Evolutionary conservation across 441 rosid genomes (phyloP).

Genomic region (Bocquillonia castaneifolia): DNA sequence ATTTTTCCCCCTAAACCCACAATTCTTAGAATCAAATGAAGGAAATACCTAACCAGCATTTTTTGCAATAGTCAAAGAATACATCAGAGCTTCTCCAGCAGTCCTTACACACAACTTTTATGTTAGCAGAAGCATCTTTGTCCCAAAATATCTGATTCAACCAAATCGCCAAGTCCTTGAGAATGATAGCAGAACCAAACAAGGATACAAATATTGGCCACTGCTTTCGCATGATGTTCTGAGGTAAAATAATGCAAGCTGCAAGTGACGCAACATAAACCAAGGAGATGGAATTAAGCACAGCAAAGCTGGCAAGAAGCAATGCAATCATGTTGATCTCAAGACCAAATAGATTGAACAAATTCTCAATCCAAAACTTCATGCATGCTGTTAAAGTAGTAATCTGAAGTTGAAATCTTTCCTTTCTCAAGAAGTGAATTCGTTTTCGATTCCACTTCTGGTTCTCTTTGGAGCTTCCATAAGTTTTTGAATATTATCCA

Average conservation of each 20-base stretch:
- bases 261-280: slow-evolving; percentile 81
- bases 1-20: not conserved
- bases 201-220: slow-evolving; percentile 81
- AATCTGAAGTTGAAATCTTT: slow-evolving; percentile 82
- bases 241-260: slow-evolving; percentile 65
- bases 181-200: slow-evolving; percentile 65
- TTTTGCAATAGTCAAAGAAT: slow-evolving; percentile 59
- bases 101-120: slow-evolving; percentile 60
- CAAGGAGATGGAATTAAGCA: slow-evolving; percentile 85
- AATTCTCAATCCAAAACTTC: slow-evolving; percentile 85
- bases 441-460: slow-evolving; percentile 62
- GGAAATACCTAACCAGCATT: slow-evolving; percentile 86
- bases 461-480: slow-evolving; percentile 60
- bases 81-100: slow-evolving; percentile 76
- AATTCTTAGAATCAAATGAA: not conserved
- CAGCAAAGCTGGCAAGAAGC: slow-evolving; percentile 87
- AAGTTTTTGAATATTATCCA: slow-evolving; percentile 61
- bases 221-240: slow-evolving; percentile 51
- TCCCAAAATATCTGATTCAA: slow-evolving; percentile 40
- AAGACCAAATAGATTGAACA: slow-evolving; percentile 94
- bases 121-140: slow-evolving; percentile 37
- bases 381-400: slow-evolving; percentile 59
- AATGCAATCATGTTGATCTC: slow-evolving; percentile 93
- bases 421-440: slow-evolving; percentile 63
- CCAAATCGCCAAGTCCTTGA: slow-evolving; percentile 82